These are phyloP conservation scores for Termitomyces sp. DNA, from an alignment of 768 basidiomycete species.

Conservation along the genomic window DNA sequence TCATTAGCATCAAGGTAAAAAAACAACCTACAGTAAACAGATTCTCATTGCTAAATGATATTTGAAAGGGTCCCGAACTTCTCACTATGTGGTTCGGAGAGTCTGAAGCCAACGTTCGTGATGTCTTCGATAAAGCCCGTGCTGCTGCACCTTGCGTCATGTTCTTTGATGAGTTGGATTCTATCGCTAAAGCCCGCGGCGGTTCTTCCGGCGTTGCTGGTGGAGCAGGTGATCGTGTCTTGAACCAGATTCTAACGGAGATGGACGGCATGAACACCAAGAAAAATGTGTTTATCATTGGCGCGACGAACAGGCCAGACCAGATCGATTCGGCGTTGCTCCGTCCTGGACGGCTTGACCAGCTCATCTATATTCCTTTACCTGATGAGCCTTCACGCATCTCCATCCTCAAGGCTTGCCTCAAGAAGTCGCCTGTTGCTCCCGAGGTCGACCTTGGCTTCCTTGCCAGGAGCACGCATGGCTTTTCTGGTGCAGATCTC, in stretches of 20 bases:
- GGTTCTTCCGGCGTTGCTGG: constrained; percentile 81
- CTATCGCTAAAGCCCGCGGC: constrained; percentile 97
- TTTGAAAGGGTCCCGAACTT: constrained; percentile 79
- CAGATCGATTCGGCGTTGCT: constrained; percentile 91
- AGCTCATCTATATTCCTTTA: constrained; percentile 98
- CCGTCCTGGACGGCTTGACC: constrained; percentile 97
- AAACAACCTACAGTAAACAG: background rate
- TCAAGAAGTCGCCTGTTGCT: constrained; percentile 89
- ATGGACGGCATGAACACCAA: constrained; percentile 99
- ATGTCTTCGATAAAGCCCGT: constrained; percentile 99
- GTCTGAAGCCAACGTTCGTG: constrained; percentile 99
- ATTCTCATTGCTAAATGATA: constrained; percentile 11
- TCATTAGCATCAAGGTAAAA: constrained; percentile 92
- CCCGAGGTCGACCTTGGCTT: constrained; percentile 77
- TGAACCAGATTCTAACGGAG: constrained; percentile 96
- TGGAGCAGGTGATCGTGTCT: constrained; percentile 95
- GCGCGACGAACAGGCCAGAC: constrained; percentile 95
- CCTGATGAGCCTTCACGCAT: constrained; percentile 91
- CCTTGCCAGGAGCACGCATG: constrained; percentile 91
- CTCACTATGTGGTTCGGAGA: constrained; percentile 99
- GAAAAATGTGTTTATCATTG: constrained; percentile 99
- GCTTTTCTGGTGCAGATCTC: constrained; percentile 98
- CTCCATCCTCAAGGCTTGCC: constrained; percentile 84
- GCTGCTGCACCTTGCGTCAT: constrained; percentile 99
- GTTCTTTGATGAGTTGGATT: constrained; percentile 99